Evolutionary conservation across 208 protist species (phyloP), one percentile per base, ranked within the genome.

Genomic region (Acanthamoeba lenticulata): DNA sequence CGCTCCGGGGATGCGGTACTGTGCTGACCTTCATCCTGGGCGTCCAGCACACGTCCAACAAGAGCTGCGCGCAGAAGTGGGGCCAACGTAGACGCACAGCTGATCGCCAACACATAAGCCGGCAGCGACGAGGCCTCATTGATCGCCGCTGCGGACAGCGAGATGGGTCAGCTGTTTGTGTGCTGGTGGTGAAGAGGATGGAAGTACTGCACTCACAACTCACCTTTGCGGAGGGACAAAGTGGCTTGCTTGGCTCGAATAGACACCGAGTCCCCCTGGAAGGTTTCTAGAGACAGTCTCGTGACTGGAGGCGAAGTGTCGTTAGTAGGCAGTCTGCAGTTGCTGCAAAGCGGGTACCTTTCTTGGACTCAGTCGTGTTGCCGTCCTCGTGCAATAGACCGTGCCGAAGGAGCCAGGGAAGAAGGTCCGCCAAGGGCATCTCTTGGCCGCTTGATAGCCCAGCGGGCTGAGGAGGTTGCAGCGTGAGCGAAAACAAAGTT

Each of bases 201-300:
- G 62, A 7, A 72, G 62, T 57, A n/a, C n/a, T n/a, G 52, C 15
- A 60, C 52, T 21, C 11, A 60, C 15, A n/a, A 38, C 34, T 5
- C 0, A 85, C 74, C 74, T 55, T 85, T 85, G 17, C 74, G 74
- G 15, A 85, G 44, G 19, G 74, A 57, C 1, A 85, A 17, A 19
- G 74, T 85, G 38, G 74, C 74, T 21, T 85, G 74, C 74, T 85
- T 85, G 74, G 74, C 74, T 27, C 74, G 44, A 9, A 85, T 57
- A 24, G 74, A 85, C 2, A 55, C 74, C 27, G 27, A 17, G 44
- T 85, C 74, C 32, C 74, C 74, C 38, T 57, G 74, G 21, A 57
- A 85, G 7, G 74, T 57, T 0, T 57, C 74, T 42, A 85, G 74
- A 5, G 74, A 57, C 0, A 29, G n/a, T 27, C 74, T 47, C 13